phyloP scores from a whole-genome alignment of 768 basidiomycete genomes.

The Hygrophoropsis aurantiaca region DNA sequence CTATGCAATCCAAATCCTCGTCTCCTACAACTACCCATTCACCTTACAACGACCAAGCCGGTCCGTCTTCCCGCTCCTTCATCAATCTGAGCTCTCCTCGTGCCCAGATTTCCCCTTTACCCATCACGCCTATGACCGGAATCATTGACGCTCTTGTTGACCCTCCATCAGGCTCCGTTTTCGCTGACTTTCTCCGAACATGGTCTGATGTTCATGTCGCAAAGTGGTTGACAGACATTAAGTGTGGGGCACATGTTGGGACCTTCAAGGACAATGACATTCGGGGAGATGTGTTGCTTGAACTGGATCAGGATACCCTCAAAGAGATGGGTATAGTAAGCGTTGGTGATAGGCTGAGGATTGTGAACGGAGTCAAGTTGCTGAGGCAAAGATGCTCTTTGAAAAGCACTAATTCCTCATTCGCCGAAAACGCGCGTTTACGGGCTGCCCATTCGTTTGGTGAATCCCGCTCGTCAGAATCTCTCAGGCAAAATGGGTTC shows the following conservation, averaged over 20 bases:
- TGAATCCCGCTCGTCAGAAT: constrained; percentile 6
- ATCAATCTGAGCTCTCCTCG: constrained; percentile 31
- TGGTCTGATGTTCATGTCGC: constrained; percentile 75
- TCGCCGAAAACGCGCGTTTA: background rate
- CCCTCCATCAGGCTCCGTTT: constrained; percentile 57
- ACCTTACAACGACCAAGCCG: constrained; percentile 32
- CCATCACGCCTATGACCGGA: constrained; percentile 37
- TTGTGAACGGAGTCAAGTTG: constrained; percentile 80
- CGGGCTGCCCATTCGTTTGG: background rate
- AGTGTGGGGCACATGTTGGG: constrained; percentile 64
- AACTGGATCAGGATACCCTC: constrained; percentile 82
- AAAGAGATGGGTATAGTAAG: constrained; percentile 89
- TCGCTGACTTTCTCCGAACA: constrained; percentile 61
- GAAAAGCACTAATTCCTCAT: constrained; percentile 5
- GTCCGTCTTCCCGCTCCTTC: constrained; percentile 36
- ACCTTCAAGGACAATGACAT: constrained; percentile 88
- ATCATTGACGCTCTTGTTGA: constrained; percentile 41
- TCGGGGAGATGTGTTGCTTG: constrained; percentile 85
- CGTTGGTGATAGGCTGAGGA: constrained; percentile 89
- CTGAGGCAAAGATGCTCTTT: constrained; percentile 60
- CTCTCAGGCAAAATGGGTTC: constrained; percentile 5
- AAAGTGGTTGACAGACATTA: constrained; percentile 77
- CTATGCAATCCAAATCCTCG: constrained; percentile 24
- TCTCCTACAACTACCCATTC: constrained; percentile 35
- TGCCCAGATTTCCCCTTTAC: constrained; percentile 43